Evolutionary conservation across 1,139 yeast species (phyloP).

Genomic region (Pichia sp.): DNA sequence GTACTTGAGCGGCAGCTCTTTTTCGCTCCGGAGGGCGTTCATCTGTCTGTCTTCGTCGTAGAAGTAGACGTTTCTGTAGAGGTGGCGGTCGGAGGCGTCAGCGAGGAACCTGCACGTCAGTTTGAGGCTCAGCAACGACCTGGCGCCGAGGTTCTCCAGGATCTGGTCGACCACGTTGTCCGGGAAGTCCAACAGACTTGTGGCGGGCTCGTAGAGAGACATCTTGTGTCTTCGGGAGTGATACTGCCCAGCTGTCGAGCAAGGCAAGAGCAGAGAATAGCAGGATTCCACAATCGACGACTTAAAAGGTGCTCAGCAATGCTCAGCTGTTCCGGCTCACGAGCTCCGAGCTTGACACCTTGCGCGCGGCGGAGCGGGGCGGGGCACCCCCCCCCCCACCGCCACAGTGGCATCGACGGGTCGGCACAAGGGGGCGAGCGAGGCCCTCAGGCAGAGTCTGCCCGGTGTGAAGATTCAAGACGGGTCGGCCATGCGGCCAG

Average conservation of each 20-base stretch:
- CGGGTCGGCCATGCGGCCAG: too few relatives aligned
- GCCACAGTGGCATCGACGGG: neutral
- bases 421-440: too few relatives aligned
- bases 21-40: neutral
- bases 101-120: slow-evolving; percentile 6
- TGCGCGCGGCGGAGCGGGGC: neutral
- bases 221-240: too few relatives aligned
- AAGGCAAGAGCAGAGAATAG: too few relatives aligned
- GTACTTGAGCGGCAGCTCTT: neutral
- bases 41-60: slow-evolving; percentile 3
- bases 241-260: too few relatives aligned
- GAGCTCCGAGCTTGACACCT: neutral
- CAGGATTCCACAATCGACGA: too few relatives aligned
- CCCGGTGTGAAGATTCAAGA: too few relatives aligned
- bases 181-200: slow-evolving; percentile 9
- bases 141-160: slow-evolving; percentile 1
- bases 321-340: neutral
- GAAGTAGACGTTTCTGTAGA: slow-evolving; percentile 8
- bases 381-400: neutral
- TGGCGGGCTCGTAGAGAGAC: neutral
- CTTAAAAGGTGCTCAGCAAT: too few relatives aligned
- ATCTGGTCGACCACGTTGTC: slow-evolving; percentile 11
- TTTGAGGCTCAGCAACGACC: slow-evolving; percentile 1
- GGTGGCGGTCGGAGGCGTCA: slow-evolving; percentile 1
- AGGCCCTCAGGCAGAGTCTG: too few relatives aligned